Conservation (phyloP, 2,329 filamentous ascomycete genomes). For the Truncatella angustata region DNA sequence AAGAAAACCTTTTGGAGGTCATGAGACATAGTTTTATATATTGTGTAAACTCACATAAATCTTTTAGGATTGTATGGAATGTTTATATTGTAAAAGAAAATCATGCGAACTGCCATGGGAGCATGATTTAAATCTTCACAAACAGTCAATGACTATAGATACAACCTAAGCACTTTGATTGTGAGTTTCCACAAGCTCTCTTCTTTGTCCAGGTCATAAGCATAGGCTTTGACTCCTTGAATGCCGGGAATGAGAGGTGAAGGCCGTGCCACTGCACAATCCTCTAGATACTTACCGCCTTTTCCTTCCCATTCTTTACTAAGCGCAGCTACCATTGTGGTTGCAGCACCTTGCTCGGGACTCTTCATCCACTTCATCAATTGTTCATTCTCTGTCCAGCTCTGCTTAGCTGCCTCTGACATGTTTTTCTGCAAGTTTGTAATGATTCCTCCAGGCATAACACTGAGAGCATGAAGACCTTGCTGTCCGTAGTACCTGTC, state of each 20-base stretch:
- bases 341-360: slow-evolving; percentile 12
- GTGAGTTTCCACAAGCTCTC: not conserved
- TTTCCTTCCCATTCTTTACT: slow-evolving; percentile 35
- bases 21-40: too few relatives aligned
- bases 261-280: not conserved
- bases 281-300: slow-evolving; percentile 33
- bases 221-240: not conserved
- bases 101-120: too few relatives aligned
- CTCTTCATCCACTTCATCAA: slow-evolving; percentile 24
- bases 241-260: not conserved
- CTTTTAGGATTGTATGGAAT: too few relatives aligned
- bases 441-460: slow-evolving; percentile 46
- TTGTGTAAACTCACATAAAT: too few relatives aligned
- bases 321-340: slow-evolving; percentile 31
- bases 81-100: too few relatives aligned
- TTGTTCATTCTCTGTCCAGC: not conserved
- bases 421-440: slow-evolving; percentile 23
- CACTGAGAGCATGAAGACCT: slow-evolving; percentile 1
- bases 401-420: slow-evolving; percentile 10
- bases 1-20: too few relatives aligned
- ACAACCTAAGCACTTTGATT: not conserved
- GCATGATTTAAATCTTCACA: too few relatives aligned
- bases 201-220: not conserved
- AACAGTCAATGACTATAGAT: too few relatives aligned
- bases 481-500: not conserved